Evolutionary conservation across 169 alveolate species (phyloP).

Genomic region (Plasmodium cynomolgi): DNA sequence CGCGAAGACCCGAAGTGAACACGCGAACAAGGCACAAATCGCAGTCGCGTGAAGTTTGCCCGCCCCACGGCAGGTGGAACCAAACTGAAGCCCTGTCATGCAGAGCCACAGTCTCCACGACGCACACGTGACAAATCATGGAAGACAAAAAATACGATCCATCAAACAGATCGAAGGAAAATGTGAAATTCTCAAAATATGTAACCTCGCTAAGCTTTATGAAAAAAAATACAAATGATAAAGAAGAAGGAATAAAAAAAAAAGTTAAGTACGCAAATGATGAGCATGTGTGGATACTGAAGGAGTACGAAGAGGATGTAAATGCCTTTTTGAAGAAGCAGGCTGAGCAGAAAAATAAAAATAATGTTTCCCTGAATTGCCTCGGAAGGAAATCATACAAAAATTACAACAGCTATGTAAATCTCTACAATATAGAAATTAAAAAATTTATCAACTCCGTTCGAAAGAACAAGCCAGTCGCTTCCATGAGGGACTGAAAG

Average conservation of each 20-base stretch:
- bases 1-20: too few species aligned
- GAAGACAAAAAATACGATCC: conserved; percentile 26
- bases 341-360: conserved; percentile 27
- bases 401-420: conserved; percentile 34
- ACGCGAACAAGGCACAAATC: not conserved
- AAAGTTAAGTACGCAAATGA: conserved; percentile 65
- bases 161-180: conserved; percentile 20
- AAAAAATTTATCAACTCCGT: conserved; percentile 57
- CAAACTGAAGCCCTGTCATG: not conserved
- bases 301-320: conserved; percentile 52
- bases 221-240: conserved; percentile 53
- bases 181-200: conserved; percentile 57
- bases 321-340: conserved; percentile 50
- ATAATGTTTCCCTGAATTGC: conserved; percentile 60
- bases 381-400: conserved; percentile 66
- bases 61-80: not conserved
- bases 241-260: conserved; percentile 56
- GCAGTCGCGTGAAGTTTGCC: not conserved
- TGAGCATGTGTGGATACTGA: conserved; percentile 66
- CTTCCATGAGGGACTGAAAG: conserved; percentile 24
- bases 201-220: conserved; percentile 71
- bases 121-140: not conserved
- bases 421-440: conserved; percentile 57
- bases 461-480: conserved; percentile 37
- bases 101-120: not conserved